Percentiles rank a stretch among this genome's conserved stretches.
phyloP scores from a whole-genome alignment of 1,284 basidiomycete species.

The Omphalotus olearius region DNA sequence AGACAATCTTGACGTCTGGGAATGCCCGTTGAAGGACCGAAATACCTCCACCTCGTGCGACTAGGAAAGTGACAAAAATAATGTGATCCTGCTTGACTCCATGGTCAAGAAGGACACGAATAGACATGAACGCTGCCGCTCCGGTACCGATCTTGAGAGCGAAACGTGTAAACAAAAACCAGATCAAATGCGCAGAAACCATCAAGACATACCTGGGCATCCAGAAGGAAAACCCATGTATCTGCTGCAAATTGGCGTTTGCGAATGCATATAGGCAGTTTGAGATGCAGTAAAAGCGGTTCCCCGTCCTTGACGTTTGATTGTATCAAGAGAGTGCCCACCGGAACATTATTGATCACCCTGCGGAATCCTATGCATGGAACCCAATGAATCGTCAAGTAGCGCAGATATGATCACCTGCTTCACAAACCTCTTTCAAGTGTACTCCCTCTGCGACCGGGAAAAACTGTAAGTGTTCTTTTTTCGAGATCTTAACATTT shows the following conservation, averaged over 20 bases:
- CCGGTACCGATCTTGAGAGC: slow-evolving; percentile 81
- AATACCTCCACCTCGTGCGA: slow-evolving; percentile 77
- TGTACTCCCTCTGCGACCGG: slow-evolving; percentile 68
- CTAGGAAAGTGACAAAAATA: slow-evolving; percentile 87
- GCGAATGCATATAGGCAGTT: slow-evolving; percentile 74
- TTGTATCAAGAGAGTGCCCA: slow-evolving; percentile 91
- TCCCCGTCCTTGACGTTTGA: slow-evolving; percentile 84
- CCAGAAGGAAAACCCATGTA: slow-evolving; percentile 87
- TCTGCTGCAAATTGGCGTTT: slow-evolving; percentile 58
- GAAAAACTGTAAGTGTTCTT: background rate
- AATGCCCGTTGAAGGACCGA: slow-evolving; percentile 79
- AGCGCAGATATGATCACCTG: no score
- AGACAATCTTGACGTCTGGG: slow-evolving; percentile 77
- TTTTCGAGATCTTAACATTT: background rate
- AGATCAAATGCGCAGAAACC: background rate
- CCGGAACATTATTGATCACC: slow-evolving; percentile 82
- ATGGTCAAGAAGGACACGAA: slow-evolving; percentile 93
- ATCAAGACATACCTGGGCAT: slow-evolving; percentile 67
- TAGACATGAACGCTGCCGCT: slow-evolving; percentile 94
- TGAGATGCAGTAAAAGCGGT: slow-evolving; percentile 80
- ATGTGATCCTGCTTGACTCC: slow-evolving; percentile 85
- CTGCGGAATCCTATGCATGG: slow-evolving; percentile 58
- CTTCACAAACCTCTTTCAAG: slow-evolving; percentile 62
- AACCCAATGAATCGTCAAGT: background rate
- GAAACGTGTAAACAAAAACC: background rate